Base-by-base conservation (phyloP, 164 flowering plant species). In the Umbellularia californica region DNA sequence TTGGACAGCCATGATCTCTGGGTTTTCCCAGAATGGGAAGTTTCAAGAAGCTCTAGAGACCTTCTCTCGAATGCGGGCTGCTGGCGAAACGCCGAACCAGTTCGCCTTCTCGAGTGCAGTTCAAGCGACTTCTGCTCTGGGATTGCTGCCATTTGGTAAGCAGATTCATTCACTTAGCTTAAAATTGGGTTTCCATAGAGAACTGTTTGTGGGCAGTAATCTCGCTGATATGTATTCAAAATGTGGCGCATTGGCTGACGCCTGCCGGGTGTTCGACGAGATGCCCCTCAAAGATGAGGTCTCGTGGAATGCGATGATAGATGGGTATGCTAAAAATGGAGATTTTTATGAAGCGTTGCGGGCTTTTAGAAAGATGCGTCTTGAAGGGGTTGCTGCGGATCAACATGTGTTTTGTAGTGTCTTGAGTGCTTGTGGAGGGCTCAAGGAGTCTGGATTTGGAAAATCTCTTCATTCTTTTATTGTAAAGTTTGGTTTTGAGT, bases 1-100 rank as follows among this genome's bases (percentile, higher is more conserved):
- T 41, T 89, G 93, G 90, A 89, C 93, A 2, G 75, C 86, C 3
- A 73, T 89, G 82, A 85, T 88, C 13, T 75, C 88, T 75, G 90
- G 85, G 7, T 79, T 83, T 69, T 79, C 85, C 33, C 91, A 86
- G n/a, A 83, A 81, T 67, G 76, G 63, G 17, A 69, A 50, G 66
- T 78, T 66, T 41, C 11, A 9, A 1, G 79, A 87, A 52, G 80
- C 86, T 28, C n/a, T 84, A 9, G 28, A 15, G 23, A 67, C 80
- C n/a, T 86, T 90, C 78, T 74, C 69, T 41, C 13, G 30, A 19
- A 87, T 90, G 92, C 68, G 87, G 72, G 2, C 70, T 27, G 68
- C 74, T 13, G 85, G 84, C 17, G 77, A 79, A 58, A 74, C 68
- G 20, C 88, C 90, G 23, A 87, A 79, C 68, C 83, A 88, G 80